A percentile compares a stretch with the other conserved stretches of the same genome.
Conservation (phyloP, 1,284 basidiomycete genomes). For the Moesziomyces globuligerus region DNA sequence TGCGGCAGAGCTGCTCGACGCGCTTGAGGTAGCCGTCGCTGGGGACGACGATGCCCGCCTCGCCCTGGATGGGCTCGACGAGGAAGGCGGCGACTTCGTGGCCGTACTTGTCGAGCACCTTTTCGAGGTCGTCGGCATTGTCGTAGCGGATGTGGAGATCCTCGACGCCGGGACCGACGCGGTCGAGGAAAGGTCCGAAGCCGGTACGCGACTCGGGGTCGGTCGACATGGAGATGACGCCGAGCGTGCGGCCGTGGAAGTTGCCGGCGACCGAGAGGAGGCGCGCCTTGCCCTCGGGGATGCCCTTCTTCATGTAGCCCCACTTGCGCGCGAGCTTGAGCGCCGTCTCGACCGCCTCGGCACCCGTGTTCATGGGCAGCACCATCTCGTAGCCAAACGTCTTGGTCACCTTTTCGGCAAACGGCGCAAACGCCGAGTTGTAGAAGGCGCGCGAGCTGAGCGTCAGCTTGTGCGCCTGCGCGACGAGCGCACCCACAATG, state of each 20-base stretch:
- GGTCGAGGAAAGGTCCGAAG: slow-evolving; percentile 89
- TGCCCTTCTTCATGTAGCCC: slow-evolving; percentile 75
- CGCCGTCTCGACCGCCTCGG: slow-evolving; percentile 91
- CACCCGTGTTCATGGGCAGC: slow-evolving; percentile 99
- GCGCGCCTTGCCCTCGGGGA: slow-evolving; percentile 83
- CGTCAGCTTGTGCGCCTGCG: slow-evolving; percentile 89
- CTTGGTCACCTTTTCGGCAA: slow-evolving; percentile 84
- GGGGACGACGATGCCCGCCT: slow-evolving; percentile 95
- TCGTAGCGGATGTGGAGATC: slow-evolving; percentile 62
- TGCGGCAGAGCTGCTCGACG: slow-evolving; percentile 85
- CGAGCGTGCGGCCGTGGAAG: slow-evolving; percentile 94
- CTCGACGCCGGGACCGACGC: slow-evolving; percentile 77
- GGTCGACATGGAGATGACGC: slow-evolving; percentile 93
- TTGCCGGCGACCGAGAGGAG: slow-evolving; percentile 89
- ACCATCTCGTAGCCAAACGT: slow-evolving; percentile 78
- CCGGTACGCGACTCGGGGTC: slow-evolving; percentile 87
- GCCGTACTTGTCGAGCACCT: slow-evolving; percentile 83
- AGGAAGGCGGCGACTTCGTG: slow-evolving; percentile 90
- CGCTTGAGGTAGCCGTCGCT: slow-evolving; percentile 84
- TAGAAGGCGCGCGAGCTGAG: slow-evolving; percentile 96
- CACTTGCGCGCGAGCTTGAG: slow-evolving; percentile 70
- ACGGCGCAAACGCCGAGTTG: slow-evolving; percentile 88
- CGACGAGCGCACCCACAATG: slow-evolving; percentile 82
- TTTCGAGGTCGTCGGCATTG: slow-evolving; percentile 77
- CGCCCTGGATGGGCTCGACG: slow-evolving; percentile 97